A percentile compares a stretch with the other conserved stretches of the same genome.
Conservation (phyloP, 2,329 filamentous ascomycete species). For the Verticillium isaacii region DNA sequence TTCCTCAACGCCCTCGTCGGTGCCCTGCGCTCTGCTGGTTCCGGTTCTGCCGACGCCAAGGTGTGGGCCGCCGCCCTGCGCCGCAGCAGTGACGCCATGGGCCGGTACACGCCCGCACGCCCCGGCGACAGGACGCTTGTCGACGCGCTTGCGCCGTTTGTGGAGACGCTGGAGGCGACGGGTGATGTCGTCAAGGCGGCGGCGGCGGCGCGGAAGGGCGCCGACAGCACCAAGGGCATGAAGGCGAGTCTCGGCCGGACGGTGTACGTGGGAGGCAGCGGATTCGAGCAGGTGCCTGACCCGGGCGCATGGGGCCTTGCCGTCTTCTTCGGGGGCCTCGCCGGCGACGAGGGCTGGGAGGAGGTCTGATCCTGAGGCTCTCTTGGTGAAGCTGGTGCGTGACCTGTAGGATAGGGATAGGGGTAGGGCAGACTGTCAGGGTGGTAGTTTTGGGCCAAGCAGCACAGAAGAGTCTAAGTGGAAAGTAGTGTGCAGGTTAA, state of each 20-base stretch:
- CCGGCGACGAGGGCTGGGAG: constrained; percentile 44
- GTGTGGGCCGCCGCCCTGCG: constrained; percentile 6
- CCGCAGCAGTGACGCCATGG: constrained; percentile 63
- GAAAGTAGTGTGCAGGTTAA: not conserved
- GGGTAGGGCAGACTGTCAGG: not conserved
- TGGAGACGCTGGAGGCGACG: constrained; percentile 62
- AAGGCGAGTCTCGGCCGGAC: constrained; percentile 78
- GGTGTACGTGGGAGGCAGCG: constrained; percentile 68
- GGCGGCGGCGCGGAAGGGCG: constrained; percentile 67
- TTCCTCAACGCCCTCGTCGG: constrained; percentile 2
- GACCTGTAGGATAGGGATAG: not conserved
- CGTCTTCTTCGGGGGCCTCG: constrained; percentile 76
- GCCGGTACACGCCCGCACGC: constrained; percentile 2
- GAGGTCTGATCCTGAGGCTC: constrained; percentile 14
- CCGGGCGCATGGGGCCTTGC: constrained; percentile 71
- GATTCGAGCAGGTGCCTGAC: constrained; percentile 45
- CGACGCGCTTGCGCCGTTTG: constrained; percentile 71
- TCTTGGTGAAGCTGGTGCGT: not conserved
- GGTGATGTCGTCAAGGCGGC: constrained; percentile 69
- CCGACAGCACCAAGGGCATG: constrained; percentile 87
- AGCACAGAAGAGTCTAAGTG: not conserved
- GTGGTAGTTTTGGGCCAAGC: not conserved
- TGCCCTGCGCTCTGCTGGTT: not conserved
- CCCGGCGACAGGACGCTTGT: constrained; percentile 3
- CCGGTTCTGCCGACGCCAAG: not conserved